Evolutionary conservation across 306 rosid genomes (phyloP), one percentile per base, ranked within the genome.

Genomic region (Dicorynia guianensis): DNA sequence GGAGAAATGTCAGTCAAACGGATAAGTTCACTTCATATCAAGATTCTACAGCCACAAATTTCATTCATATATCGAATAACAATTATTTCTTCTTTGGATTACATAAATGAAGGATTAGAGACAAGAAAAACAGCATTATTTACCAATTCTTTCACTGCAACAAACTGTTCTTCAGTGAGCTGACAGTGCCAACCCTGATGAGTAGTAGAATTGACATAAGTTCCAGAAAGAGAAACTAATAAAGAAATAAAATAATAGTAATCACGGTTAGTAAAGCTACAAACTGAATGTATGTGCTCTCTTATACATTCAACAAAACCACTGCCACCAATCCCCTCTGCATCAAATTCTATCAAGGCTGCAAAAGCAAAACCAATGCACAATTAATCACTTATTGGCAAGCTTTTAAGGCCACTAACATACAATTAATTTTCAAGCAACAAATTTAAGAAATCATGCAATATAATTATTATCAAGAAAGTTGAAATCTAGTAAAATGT

Each of bases 81-180:
- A 71, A 43, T 30, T 54, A 50, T 72, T 53, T 60, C 67, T 65
- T 75, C 49, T 39, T 25, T 49, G 19, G 33, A 62, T 63, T 7
- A 58, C 33, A 69, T 5, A 62, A 19, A 43, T 12, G 42, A 67
- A 64, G 69, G 50, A 70, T 63, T 57, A 50, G 42, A 77, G 25
- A 74, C 38, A 36, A 8, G 55, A 17, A 57, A 77, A 71, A 20
- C 7, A 59, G 65, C 18, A 65, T 71, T 79, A 30, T 63, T 77
- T 89, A 92, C 99, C 97, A 95, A 78, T 85, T 95, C 99, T 81
- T 95, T 95, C 83, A 95, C 97, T 8, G 99, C 99, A 90, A 95
- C 88, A 75, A 95, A 95, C 67, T 95, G 99, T 78, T 90, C 99
- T 68, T 92, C 97, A 12, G 99, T 92, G 83, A 95, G 86, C 81